Evolutionary conservation across 176 grass and related monocot species (phyloP).

Genomic region (Triticum urartu): DNA sequence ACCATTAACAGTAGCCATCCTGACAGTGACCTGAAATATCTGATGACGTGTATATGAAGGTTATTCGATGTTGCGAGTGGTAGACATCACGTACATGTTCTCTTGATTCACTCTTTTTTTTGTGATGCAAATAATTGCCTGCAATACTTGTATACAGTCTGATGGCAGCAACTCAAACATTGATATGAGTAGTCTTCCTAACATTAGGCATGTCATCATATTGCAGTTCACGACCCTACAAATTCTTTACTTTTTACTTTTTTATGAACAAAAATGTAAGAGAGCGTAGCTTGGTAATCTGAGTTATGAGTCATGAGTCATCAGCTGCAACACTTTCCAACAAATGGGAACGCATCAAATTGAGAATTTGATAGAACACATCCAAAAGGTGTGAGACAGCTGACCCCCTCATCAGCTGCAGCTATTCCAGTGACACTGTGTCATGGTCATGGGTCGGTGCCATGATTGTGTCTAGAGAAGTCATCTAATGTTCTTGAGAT

Average conservation of each 20-base stretch:
- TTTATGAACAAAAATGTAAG: neutral
- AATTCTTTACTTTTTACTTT: neutral
- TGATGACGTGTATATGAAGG: neutral
- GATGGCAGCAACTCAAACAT: neutral
- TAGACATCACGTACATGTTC: neutral
- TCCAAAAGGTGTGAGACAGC: neutral
- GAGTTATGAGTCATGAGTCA: neutral
- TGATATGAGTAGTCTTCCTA: neutral
- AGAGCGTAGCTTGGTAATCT: neutral
- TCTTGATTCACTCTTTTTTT: slow-evolving; percentile 11
- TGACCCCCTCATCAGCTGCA: slow-evolving; percentile 9
- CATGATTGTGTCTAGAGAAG: slow-evolving; percentile 26
- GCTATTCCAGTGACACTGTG: neutral
- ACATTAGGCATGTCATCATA: slow-evolving; percentile 1
- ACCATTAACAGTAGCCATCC: neutral
- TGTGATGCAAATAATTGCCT: neutral
- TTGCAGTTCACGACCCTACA: slow-evolving; percentile 1
- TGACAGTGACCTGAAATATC: neutral
- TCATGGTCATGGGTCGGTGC: slow-evolving; percentile 7
- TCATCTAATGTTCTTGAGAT: slow-evolving; percentile 25
- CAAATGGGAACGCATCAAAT: neutral
- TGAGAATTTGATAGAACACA: slow-evolving; percentile 9
- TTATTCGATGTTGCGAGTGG: neutral
- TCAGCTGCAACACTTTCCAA: neutral
- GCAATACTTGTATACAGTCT: neutral